Evolutionary conservation across 371 early-diverging fungal genomes (phyloP).

Genomic region (Syncephalastrum monosporum): DNA sequence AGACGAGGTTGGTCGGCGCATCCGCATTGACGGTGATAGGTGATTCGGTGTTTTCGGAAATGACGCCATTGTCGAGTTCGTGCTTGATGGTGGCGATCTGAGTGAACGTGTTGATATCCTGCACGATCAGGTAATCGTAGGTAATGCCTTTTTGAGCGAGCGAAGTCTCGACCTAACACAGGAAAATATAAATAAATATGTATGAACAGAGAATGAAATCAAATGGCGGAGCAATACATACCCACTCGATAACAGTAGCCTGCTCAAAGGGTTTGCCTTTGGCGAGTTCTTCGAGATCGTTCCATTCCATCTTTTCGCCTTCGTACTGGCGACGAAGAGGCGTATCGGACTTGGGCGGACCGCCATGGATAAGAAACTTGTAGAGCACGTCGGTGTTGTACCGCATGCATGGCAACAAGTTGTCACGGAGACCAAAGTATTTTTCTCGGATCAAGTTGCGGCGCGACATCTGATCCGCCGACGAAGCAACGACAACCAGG

Average conservation of each 20-base stretch:
- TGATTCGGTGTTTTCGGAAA: constrained; percentile 29
- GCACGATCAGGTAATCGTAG: constrained; percentile 38
- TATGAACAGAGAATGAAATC: neutral
- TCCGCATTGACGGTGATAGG: constrained; percentile 23
- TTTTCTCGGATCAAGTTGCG: constrained; percentile 48
- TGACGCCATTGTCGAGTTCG: constrained; percentile 25
- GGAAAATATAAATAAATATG: neutral
- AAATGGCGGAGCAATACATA: constrained; percentile 11
- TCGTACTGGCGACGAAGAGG: constrained; percentile 42
- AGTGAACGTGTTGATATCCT: constrained; percentile 37
- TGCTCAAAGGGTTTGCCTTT: constrained; percentile 24
- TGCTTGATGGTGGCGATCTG: constrained; percentile 23
- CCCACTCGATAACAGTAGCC: constrained; percentile 30
- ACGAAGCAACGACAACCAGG: constrained; percentile 51
- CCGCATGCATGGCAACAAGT: constrained; percentile 43
- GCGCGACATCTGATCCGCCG: constrained; percentile 31
- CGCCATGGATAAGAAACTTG: constrained; percentile 52
- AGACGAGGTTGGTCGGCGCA: constrained; percentile 27
- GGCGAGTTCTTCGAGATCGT: constrained; percentile 34
- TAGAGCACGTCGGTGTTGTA: constrained; percentile 45
- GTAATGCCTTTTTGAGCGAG: constrained; percentile 21
- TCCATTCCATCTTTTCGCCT: constrained; percentile 57
- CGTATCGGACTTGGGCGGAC: constrained; percentile 24
- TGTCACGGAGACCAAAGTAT: constrained; percentile 53
- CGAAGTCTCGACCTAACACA: constrained; percentile 19